A percentile compares a stretch with the other conserved stretches of the same genome.
Conservation (phyloP, 257 asterid genomes). For the Fraxinus americana region DNA sequence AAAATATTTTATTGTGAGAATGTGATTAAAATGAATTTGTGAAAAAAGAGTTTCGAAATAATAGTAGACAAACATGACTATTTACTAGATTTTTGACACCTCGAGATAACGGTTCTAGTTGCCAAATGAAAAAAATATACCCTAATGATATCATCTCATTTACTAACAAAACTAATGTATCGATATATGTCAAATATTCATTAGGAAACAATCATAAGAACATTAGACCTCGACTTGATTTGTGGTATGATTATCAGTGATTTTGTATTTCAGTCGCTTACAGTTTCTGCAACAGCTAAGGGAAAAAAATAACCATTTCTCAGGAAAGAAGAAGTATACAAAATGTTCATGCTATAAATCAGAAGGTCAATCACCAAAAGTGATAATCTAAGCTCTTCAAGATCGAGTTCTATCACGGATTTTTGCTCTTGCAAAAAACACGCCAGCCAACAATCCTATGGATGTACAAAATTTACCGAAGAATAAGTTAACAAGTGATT, state of each 20-base stretch:
- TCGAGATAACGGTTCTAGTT: too few species aligned
- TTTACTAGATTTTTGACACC: too few species aligned
- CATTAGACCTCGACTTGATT: neutral
- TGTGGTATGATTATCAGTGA: neutral
- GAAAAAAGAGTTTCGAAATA: too few species aligned
- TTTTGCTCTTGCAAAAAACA: conserved; percentile 83
- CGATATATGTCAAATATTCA: too few species aligned
- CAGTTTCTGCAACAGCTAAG: conserved; percentile 1
- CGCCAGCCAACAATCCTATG: conserved; percentile 83
- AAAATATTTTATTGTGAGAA: too few species aligned
- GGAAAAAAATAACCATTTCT: neutral
- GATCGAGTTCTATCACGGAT: conserved; percentile 55
- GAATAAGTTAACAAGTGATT: conserved; percentile 18
- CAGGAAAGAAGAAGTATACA: neutral
- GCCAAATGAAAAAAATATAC: too few species aligned
- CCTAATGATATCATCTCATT: too few species aligned
- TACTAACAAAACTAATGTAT: too few species aligned
- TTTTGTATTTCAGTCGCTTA: neutral
- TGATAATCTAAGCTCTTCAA: conserved; percentile 19
- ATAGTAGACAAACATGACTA: too few species aligned
- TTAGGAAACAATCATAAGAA: too few species aligned
- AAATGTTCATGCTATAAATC: neutral
- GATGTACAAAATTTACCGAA: conserved; percentile 8
- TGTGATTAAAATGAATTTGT: too few species aligned
- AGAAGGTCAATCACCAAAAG: neutral